Evolutionary conservation across 192 early-diverging fungal species (phyloP).

Genomic region (Coemansia sp.): DNA sequence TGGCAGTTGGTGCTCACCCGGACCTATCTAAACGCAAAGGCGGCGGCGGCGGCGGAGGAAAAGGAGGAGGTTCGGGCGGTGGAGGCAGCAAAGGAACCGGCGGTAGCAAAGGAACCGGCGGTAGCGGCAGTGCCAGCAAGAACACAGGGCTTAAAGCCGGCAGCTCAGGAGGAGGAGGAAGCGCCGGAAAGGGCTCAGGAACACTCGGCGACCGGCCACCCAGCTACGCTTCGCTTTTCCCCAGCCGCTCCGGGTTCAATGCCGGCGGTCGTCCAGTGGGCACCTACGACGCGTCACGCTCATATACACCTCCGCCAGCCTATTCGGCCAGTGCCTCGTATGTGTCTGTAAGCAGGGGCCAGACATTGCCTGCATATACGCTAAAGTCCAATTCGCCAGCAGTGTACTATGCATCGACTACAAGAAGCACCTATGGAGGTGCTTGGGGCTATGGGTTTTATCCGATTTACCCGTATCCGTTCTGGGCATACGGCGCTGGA

Average conservation of each 20-base stretch:
- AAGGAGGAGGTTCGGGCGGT: slow-evolving; percentile 4
- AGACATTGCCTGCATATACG: slow-evolving; percentile 29
- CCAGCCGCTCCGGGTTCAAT: slow-evolving; percentile 27
- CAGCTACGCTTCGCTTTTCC: slow-evolving; percentile 44
- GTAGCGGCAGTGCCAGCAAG: slow-evolving; percentile 9
- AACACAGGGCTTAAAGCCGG: slow-evolving; percentile 13
- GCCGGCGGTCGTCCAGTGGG: slow-evolving; percentile 39
- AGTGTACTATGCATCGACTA: slow-evolving; percentile 41
- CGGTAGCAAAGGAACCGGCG: slow-evolving; percentile 11
- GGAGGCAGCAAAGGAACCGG: slow-evolving; percentile 9
- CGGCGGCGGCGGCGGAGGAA: slow-evolving; percentile 6
- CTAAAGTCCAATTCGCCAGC: slow-evolving; percentile 26
- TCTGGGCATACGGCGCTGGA: slow-evolving; percentile 51
- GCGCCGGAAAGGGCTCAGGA: slow-evolving; percentile 32
- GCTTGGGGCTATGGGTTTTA: slow-evolving; percentile 55
- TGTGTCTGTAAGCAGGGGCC: slow-evolving; percentile 22
- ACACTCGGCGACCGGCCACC: slow-evolving; percentile 40
- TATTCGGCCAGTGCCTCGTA: slow-evolving; percentile 45
- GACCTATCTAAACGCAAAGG: slow-evolving; percentile 20
- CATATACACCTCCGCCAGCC: slow-evolving; percentile 37
- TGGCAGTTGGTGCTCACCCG: slow-evolving; percentile 10
- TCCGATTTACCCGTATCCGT: slow-evolving; percentile 50
- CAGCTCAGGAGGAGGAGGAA: slow-evolving; percentile 37
- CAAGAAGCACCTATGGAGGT: slow-evolving; percentile 31
- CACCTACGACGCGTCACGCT: slow-evolving; percentile 19